These are phyloP conservation scores for Schizopora paradoxa DNA, from an alignment of 1,284 basidiomycete species.

Conservation along the genomic window DNA sequence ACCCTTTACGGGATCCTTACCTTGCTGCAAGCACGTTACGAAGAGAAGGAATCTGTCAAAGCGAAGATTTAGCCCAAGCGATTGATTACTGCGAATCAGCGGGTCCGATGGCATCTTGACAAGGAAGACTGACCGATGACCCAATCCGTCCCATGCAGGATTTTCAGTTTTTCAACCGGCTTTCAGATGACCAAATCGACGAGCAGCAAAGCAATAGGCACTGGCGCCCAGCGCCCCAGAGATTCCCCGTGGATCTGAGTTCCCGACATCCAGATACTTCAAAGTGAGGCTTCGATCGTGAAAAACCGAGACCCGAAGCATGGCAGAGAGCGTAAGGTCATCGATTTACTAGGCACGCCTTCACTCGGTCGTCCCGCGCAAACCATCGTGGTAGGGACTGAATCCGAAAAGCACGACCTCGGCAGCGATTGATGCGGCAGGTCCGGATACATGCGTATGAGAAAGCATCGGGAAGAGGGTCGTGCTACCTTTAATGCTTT, in stretches of 20 bases:
- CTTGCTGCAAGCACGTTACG: slow-evolving; percentile 19
- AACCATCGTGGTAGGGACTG: slow-evolving; percentile 4
- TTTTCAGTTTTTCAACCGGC: no score
- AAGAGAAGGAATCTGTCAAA: slow-evolving; percentile 8
- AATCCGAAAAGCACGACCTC: slow-evolving; percentile 6
- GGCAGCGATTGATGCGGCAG: slow-evolving; percentile 10
- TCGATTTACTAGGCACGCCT: slow-evolving; percentile 6
- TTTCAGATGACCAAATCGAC: neutral
- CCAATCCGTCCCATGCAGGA: no score
- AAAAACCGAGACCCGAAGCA: no score
- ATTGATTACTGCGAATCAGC: slow-evolving; percentile 17
- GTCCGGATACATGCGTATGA: slow-evolving; percentile 12
- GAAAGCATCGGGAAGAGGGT: slow-evolving; percentile 13
- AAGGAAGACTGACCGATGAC: neutral
- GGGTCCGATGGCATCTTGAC: slow-evolving; percentile 13
- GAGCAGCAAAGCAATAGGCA: slow-evolving; percentile 7
- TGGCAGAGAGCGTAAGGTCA: no score
- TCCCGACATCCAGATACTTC: slow-evolving; percentile 8
- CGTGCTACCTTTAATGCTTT: slow-evolving; percentile 11
- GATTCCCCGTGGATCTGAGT: slow-evolving; percentile 2
- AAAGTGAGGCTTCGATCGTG: slow-evolving; percentile 9
- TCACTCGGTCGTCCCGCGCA: slow-evolving; percentile 10
- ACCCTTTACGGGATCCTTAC: slow-evolving; percentile 6
- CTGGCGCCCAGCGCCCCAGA: neutral
- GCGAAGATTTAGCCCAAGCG: slow-evolving; percentile 6